Percentiles rank a stretch among this genome's conserved stretches.
These are phyloP conservation scores for Xylariaceae sp. DNA, from an alignment of 2,329 filamentous ascomycete genomes.

Conservation along the genomic window DNA sequence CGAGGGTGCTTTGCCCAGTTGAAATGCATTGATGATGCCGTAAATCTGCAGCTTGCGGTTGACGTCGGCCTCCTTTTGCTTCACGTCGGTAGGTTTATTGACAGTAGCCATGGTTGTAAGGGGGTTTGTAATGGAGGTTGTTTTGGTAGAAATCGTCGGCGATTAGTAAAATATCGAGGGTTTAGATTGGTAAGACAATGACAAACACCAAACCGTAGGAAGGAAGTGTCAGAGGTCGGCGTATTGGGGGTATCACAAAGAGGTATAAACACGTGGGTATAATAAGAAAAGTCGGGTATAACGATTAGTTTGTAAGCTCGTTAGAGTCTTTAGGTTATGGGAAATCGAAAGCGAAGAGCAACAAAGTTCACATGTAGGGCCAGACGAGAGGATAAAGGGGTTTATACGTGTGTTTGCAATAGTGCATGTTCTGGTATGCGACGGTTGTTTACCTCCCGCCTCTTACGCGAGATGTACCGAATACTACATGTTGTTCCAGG, in stretches of 20 bases:
- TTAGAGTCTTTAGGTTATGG: slow-evolving; percentile 1
- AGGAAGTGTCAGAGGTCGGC: background rate
- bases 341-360: background rate
- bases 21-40: slow-evolving; percentile 85
- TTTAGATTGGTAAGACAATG: background rate
- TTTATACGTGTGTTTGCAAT: too few species aligned
- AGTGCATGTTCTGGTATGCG: too few species aligned
- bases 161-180: background rate
- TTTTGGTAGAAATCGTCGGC: background rate
- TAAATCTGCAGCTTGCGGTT: slow-evolving; percentile 95
- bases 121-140: background rate
- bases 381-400: too few species aligned
- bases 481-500: too few species aligned
- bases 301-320: slow-evolving; percentile 6
- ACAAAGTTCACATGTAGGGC: background rate
- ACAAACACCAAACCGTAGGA: background rate
- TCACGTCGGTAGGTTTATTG: slow-evolving; percentile 75
- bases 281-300: slow-evolving; percentile 18
- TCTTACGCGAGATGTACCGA: too few species aligned
- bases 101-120: slow-evolving; percentile 56
- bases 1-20: slow-evolving; percentile 88
- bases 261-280: slow-evolving; percentile 23
- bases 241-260: slow-evolving; percentile 27
- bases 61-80: slow-evolving; percentile 83
- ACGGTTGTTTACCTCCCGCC: too few species aligned